Conservation (phyloP, 139 green algal species). For the Diplosphaera chodatii region DNA sequence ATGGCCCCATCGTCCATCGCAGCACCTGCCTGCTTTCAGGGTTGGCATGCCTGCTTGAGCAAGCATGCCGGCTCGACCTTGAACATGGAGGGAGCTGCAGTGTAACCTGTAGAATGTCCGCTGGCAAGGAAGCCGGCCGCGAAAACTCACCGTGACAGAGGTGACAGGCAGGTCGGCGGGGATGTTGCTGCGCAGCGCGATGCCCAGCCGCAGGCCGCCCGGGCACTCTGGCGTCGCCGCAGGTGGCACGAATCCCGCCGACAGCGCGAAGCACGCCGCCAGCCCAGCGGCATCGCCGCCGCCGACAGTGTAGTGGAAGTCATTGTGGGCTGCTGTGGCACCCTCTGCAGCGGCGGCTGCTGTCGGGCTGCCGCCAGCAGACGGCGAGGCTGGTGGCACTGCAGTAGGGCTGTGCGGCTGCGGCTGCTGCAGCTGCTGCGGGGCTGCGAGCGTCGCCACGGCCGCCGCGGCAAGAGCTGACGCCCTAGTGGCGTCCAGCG, state of each 20-base stretch:
- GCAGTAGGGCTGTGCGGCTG: background rate
- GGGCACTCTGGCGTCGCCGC: background rate
- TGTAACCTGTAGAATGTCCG: too few relatives aligned
- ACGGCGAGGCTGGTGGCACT: too few relatives aligned
- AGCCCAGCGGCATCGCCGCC: background rate
- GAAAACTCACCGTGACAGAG: background rate
- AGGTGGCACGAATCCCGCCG: slow-evolving; percentile 1
- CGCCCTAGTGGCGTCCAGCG: slow-evolving; percentile 17
- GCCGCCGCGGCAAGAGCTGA: slow-evolving; percentile 23
- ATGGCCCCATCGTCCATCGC: too few relatives aligned
- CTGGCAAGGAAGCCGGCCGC: too few relatives aligned
- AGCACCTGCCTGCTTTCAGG: too few relatives aligned
- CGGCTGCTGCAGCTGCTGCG: background rate
- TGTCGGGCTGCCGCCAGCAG: background rate
- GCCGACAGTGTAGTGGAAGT: background rate
- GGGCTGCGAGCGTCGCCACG: slow-evolving; percentile 11
- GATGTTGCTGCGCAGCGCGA: slow-evolving; percentile 25
- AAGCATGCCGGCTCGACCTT: too few relatives aligned
- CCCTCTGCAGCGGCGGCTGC: background rate
- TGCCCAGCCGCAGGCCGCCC: slow-evolving; percentile 10
- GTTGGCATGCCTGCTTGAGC: too few relatives aligned
- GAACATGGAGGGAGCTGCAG: too few relatives aligned
- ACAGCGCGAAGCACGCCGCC: background rate
- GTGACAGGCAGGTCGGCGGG: slow-evolving; percentile 19
- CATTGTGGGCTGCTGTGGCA: background rate